Evolutionary conservation across 192 early-diverging fungal genomes (phyloP).

Genomic region (Rhizophagus clarus): DNA sequence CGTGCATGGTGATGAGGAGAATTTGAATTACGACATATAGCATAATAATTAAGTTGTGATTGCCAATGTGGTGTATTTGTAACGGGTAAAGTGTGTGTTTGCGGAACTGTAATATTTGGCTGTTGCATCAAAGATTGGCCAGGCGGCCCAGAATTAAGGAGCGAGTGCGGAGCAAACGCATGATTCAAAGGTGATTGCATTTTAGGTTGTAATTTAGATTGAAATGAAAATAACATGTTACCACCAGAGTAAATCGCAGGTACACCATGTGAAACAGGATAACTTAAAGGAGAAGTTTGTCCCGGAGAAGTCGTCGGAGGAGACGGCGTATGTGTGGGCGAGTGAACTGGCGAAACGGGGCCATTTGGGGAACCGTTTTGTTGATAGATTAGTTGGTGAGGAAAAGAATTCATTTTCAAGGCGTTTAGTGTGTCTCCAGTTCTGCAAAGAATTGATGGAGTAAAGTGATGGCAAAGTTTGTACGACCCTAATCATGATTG

Average conservation of each 20-base stretch:
- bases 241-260: slow-evolving; percentile 9
- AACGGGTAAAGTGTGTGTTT: neutral
- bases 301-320: slow-evolving; percentile 18
- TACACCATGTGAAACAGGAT: slow-evolving; percentile 4
- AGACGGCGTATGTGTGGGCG: slow-evolving; percentile 25
- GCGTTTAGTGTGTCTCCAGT: neutral
- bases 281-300: slow-evolving; percentile 27
- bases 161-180: neutral
- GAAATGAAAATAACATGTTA: slow-evolving; percentile 9
- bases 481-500: neutral
- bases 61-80: slow-evolving; percentile 59
- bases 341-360: slow-evolving; percentile 18
- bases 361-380: slow-evolving; percentile 17
- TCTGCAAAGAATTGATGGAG: slow-evolving; percentile 1
- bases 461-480: slow-evolving; percentile 16
- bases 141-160: slow-evolving; percentile 20
- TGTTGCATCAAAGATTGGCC: slow-evolving; percentile 15
- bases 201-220: slow-evolving; percentile 17
- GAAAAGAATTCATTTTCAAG: slow-evolving; percentile 25
- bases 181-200: neutral
- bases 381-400: slow-evolving; percentile 29
- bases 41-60: slow-evolving; percentile 71
- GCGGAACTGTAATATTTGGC: neutral
- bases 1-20: slow-evolving; percentile 91
- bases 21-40: slow-evolving; percentile 71